These are phyloP conservation scores for Fusarium sp. DNA, from an alignment of 2,329 filamentous ascomycete species.

Conservation along the genomic window DNA sequence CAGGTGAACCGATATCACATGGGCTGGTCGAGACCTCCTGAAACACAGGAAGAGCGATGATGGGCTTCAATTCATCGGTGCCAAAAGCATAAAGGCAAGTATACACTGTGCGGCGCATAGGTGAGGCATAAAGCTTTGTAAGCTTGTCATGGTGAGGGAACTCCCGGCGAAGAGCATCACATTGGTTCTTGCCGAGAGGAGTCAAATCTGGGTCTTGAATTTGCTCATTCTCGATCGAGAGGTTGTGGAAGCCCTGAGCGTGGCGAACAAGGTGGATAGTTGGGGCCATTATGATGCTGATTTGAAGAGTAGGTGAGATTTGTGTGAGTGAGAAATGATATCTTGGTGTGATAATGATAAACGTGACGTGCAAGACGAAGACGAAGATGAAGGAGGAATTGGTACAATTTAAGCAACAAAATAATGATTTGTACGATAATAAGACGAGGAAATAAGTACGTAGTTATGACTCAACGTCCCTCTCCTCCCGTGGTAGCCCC, in stretches of 20 bases:
- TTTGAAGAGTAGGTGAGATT: neutral
- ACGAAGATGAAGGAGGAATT: neutral
- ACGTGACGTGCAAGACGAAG: neutral
- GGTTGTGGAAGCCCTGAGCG: constrained; percentile 85
- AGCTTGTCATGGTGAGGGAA: constrained; percentile 77
- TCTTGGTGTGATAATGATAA: neutral
- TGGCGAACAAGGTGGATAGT: constrained; percentile 78
- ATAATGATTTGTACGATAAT: neutral
- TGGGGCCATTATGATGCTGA: constrained; percentile 57
- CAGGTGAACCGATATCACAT: constrained; percentile 79
- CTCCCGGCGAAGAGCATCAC: constrained; percentile 67
- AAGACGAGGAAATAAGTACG: neutral
- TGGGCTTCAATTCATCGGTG: constrained; percentile 57
- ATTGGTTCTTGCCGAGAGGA: constrained; percentile 80
- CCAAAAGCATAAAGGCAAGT: constrained; percentile 80
- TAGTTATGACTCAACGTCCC: constrained; percentile 36
- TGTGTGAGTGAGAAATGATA: constrained; percentile 10
- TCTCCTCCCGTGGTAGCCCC: constrained; percentile 18
- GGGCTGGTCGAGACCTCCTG: constrained; percentile 83
- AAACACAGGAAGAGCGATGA: constrained; percentile 78
- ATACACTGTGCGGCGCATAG: constrained; percentile 83
- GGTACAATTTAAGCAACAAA: constrained; percentile 6
- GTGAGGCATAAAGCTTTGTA: constrained; percentile 80
- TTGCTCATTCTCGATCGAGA: constrained; percentile 74
- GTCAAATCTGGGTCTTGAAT: constrained; percentile 86